These are phyloP conservation scores for Penicillium canariense DNA, from an alignment of 495 filamentous ascomycete genomes.

Conservation along the genomic window DNA sequence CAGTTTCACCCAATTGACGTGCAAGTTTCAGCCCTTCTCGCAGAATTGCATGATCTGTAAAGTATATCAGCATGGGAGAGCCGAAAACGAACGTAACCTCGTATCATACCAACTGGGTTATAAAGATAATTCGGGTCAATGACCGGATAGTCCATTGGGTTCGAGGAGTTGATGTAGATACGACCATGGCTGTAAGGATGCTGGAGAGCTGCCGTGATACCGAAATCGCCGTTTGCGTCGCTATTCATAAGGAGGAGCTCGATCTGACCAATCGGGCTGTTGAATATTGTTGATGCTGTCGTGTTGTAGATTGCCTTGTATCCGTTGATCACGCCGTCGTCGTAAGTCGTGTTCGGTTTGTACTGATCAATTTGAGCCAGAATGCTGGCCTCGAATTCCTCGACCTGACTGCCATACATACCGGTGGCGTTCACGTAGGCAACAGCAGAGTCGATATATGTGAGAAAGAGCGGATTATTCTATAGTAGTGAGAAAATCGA, in stretches of 20 bases:
- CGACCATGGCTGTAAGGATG: conserved; percentile 36
- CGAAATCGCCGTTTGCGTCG: conserved; percentile 29
- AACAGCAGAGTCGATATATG: conserved; percentile 34
- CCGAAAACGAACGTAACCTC: neutral
- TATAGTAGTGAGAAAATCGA: conserved; percentile 11
- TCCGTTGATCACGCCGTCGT: conserved; percentile 26
- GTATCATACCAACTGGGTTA: conserved; percentile 29
- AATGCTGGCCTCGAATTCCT: conserved; percentile 14
- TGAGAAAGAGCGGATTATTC: conserved; percentile 27
- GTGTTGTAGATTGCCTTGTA: conserved; percentile 36
- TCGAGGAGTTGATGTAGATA: conserved; percentile 35
- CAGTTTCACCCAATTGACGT: conserved; percentile 26
- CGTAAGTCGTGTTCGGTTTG: conserved; percentile 27
- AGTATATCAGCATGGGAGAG: neutral
- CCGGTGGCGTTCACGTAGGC: conserved; percentile 31
- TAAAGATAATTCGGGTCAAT: conserved; percentile 36
- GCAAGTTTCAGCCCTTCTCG: conserved; percentile 33
- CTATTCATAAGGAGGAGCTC: conserved; percentile 37
- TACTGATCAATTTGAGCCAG: conserved; percentile 21
- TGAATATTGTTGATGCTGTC: conserved; percentile 29
- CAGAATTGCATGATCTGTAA: conserved; percentile 34
- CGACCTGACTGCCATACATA: conserved; percentile 20
- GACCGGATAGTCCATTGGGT: conserved; percentile 35
- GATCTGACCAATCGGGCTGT: conserved; percentile 26
- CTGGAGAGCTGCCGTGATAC: conserved; percentile 37